Evolutionary conservation across 2,329 filamentous ascomycete genomes (phyloP).

Genomic region (Exophiala sp.): DNA sequence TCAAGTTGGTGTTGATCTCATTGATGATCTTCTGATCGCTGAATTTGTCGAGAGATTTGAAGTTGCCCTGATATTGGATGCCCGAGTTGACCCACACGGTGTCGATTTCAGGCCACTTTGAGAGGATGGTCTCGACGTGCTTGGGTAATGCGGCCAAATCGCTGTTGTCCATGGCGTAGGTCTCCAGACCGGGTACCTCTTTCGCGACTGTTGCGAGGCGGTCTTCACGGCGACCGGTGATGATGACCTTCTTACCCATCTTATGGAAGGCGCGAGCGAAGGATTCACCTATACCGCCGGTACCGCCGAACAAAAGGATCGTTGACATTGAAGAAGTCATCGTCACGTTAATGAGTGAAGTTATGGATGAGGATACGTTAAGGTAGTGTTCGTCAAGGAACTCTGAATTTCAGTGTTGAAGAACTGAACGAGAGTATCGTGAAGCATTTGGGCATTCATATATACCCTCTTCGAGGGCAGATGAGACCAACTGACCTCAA

Average conservation of each 20-base stretch:
- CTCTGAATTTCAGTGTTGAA: too few relatives aligned
- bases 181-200: slow-evolving; percentile 32
- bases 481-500: too few relatives aligned
- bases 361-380: too few relatives aligned
- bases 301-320: slow-evolving; percentile 36
- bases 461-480: too few relatives aligned
- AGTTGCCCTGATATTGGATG: slow-evolving; percentile 28
- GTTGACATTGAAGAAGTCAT: slow-evolving; percentile 23
- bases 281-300: slow-evolving; percentile 44
- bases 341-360: not conserved
- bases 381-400: too few relatives aligned
- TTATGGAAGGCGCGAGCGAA: slow-evolving; percentile 29
- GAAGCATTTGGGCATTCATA: too few relatives aligned
- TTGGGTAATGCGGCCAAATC: slow-evolving; percentile 22
- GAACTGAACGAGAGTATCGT: too few relatives aligned
- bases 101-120: slow-evolving; percentile 31
- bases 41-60: slow-evolving; percentile 27
- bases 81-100: slow-evolving; percentile 35
- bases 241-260: slow-evolving; percentile 30
- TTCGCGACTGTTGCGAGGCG: slow-evolving; percentile 26
- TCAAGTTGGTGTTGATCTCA: slow-evolving; percentile 31
- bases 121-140: slow-evolving; percentile 24
- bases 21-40: slow-evolving; percentile 24
- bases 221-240: slow-evolving; percentile 28
- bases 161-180: slow-evolving; percentile 27